Percentiles rank a stretch among this genome's conserved stretches.
Conservation (phyloP, 176 grass and related monocot species). For the Oryza meyeriana region DNA sequence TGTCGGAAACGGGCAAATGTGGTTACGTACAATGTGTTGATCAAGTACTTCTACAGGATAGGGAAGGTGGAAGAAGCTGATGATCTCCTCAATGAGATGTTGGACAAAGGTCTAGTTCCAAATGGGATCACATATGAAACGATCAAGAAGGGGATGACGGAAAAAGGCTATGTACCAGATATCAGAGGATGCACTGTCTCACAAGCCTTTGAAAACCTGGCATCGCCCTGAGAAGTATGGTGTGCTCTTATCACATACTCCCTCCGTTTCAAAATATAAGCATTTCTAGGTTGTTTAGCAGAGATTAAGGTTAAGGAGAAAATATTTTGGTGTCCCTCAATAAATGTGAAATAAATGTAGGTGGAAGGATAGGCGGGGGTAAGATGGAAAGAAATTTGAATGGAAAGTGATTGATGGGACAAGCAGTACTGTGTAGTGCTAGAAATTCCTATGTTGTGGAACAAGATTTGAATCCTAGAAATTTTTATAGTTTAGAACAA, state of each 20-base stretch:
- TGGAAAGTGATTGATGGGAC: too few species aligned
- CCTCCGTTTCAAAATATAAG: too few species aligned
- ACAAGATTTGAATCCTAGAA: too few species aligned
- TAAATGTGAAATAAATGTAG: too few species aligned
- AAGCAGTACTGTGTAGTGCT: too few species aligned
- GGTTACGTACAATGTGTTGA: slow-evolving; percentile 74
- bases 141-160: slow-evolving; percentile 78
- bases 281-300: too few species aligned
- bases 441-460: too few species aligned
- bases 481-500: too few species aligned
- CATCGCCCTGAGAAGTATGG: slow-evolving; percentile 34
- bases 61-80: slow-evolving; percentile 76
- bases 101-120: slow-evolving; percentile 81
- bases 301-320: too few species aligned
- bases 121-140: slow-evolving; percentile 71
- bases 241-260: slow-evolving; percentile 7
- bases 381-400: too few species aligned
- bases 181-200: slow-evolving; percentile 53
- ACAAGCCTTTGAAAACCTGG: slow-evolving; percentile 33
- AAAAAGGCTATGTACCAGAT: slow-evolving; percentile 81
- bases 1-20: slow-evolving; percentile 66
- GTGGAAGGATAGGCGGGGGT: too few species aligned
- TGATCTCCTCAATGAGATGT: slow-evolving; percentile 80
- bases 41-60: slow-evolving; percentile 69
- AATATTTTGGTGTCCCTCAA: too few species aligned